These are phyloP conservation scores for Mortierella sp. DNA, from an alignment of 371 early-diverging fungal species.

Conservation along the genomic window DNA sequence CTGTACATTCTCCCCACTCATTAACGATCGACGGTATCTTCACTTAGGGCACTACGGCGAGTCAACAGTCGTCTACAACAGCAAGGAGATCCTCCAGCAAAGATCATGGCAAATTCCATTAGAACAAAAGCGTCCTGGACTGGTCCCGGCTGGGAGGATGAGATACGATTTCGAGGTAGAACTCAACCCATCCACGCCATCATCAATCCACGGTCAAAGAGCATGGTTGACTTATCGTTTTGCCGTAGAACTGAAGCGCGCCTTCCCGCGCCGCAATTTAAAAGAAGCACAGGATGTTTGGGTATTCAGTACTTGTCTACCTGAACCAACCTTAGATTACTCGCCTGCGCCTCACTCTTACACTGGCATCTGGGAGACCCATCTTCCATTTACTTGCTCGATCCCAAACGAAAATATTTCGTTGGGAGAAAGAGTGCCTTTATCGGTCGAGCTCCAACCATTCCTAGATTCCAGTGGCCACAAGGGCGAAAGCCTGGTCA, in stretches of 20 bases:
- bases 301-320: slow-evolving; percentile 29
- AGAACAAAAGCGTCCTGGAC: slow-evolving; percentile 13
- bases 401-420: slow-evolving; percentile 24
- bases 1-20: background rate
- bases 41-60: slow-evolving; percentile 12
- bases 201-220: slow-evolving; percentile 27
- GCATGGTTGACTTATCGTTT: slow-evolving; percentile 42
- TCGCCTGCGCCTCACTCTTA: slow-evolving; percentile 15
- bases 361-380: slow-evolving; percentile 28
- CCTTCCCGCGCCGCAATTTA: slow-evolving; percentile 29
- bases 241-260: slow-evolving; percentile 20
- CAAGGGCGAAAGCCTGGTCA: slow-evolving; percentile 27
- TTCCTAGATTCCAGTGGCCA: slow-evolving; percentile 36
- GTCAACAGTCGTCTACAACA: slow-evolving; percentile 11
- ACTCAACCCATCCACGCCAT: slow-evolving; percentile 21
- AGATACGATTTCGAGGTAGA: slow-evolving; percentile 30
- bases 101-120: slow-evolving; percentile 16
- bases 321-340: slow-evolving; percentile 13
- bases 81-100: slow-evolving; percentile 31
- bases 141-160: slow-evolving; percentile 22
- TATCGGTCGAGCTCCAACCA: slow-evolving; percentile 30
- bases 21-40: background rate
- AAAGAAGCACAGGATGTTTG: slow-evolving; percentile 36
- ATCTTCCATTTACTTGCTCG: slow-evolving; percentile 28
- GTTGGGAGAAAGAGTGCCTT: slow-evolving; percentile 24